Evolutionary conservation across 179 eudicot species (phyloP), one percentile per base, ranked within the genome.

Genomic region (Silene coronaria): DNA sequence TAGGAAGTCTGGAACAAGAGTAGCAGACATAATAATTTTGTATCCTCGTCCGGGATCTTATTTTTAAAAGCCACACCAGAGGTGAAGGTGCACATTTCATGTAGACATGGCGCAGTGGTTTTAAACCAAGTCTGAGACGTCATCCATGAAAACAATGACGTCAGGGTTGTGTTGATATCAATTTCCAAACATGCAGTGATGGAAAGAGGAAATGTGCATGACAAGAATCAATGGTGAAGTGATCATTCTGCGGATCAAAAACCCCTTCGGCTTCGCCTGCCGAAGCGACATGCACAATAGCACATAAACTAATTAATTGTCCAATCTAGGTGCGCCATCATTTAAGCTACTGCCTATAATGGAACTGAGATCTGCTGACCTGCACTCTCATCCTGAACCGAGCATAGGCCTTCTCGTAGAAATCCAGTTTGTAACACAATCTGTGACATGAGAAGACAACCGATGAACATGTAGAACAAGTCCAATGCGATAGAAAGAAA

Each of bases 361-460:
- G 34, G 22, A 34, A 70, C 67, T 42, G 16, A 66, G 65, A 75
- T 64, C 70, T 64, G 64, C 82, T 67, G 72, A 92, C 98, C 96
- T 81, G 99, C 99, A 86, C 97, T 95, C 83, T 95, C 97, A 77
- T 95, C 99, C 82, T 92, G 97, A 84, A 95, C 99, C 7, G 97
- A 92, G 78, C 95, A 95, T 69, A 90, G 79, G 62, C 99, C 99
- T 74, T 90, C 88, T 87, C 80, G 88, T 27, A 95, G 87, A 78
- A 95, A 82, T 67, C 97, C 99, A 81, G 83, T 85, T 89, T 88
- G 95, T 72, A 90, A 81, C 75, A 95, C 90, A 78, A 32, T 75
- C 98, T 94, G 86, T 30, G 61, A 75, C 78, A 71, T 34, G 67
- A 62, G 57, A 62, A 45, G 34, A 68, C 13, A 68, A 34, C 10